Base-by-base conservation (phyloP, 495 filamentous ascomycete species). In the Eremomyces bilateralis region DNA sequence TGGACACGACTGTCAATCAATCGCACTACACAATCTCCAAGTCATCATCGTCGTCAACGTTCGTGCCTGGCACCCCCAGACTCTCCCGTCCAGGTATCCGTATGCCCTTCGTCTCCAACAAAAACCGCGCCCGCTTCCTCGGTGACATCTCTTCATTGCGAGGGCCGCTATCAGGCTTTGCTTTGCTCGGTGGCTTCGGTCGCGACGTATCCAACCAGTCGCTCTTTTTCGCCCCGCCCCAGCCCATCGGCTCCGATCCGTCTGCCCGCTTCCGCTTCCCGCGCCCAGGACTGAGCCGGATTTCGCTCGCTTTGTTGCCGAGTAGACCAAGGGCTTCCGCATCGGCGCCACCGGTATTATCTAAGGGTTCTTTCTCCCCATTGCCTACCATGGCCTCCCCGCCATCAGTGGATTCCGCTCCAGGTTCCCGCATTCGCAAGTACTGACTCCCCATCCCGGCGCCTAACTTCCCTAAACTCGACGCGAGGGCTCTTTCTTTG, bases 401-500 rank as follows among this genome's bases (percentile, higher is more conserved):
- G 24, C 29, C 33, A 8, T 18, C 24, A 17, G 29, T 32, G 1
- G 20, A 22, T 8, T 20, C 29, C 10, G 25, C 34, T 3, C 27
- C 29, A 5, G 25, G 34, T 17, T 45, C 45, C 5, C 34, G 8
- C 24, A 32, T 44, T n/a, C 63, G 59, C 54, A 88, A 67, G 56
- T 92, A 92, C 35, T 88, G 76, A 29, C 66, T 69, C 2, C 80
- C 83, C 0, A 76, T 62, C 10, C 74, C 73, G 33, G 62, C 67
- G 1, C 76, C 75, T 1, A 63, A 60, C 3, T 22, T 22, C 8
- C 62, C 63, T 4, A 97, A 63, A 39, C 65, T 72, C 44, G 69
- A 67, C 17, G 73, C 73, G 32, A 95, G 71, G 31, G 91, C 78
- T 4, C 71, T 62, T 52, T 97, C 88, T 39, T 71, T 75, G 47